Base-by-base conservation (phyloP, 768 basidiomycete genomes). In the Boletus rubroflammeus region DNA sequence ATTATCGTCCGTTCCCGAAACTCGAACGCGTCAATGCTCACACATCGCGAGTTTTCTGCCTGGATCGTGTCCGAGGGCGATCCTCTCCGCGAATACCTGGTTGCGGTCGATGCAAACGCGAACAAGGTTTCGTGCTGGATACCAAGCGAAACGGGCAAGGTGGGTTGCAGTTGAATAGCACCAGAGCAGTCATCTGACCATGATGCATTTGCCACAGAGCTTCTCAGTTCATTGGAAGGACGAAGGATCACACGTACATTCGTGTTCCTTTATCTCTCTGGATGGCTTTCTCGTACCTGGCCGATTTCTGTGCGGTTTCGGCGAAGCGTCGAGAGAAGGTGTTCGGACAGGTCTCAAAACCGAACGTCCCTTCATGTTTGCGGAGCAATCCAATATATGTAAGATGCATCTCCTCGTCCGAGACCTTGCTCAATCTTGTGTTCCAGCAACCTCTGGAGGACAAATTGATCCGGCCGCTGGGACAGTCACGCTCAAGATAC, bases 221-320 rank as follows among this genome's bases (percentile, higher is more conserved):
- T 88, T 88, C 65, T 72, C 74, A 4, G 78, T 88, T 0, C 77
- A 82, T 59, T 89, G 86, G 87, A 76, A 73, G 38, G 86, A 89
- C 61, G 73, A 78, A 51, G 85, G 80, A 31, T 75, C 80, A 35
- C 64, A 65, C 28, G 64, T 81, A 6, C 76, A 81, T 50, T 81
- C 82, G 4, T 85, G 83, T 53, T 71, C 78, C 0, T 88, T 78
- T 62, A 81, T 90, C 21, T 74, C 73, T n/a, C 69, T 89, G 8
- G 88, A 89, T 62, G 86, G 85, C 3, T 74, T 79, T 48, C 68
- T 76, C 3, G 81, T 84, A 2, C 81, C 87, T 1, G 88, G 86
- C 5, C 71, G 80, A 15, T 88, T 86, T 60, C 64, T 88, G 17
- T 76, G 72, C 29, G 86, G 86, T 6, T 52, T 68, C 14, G 86